Base-by-base conservation (phyloP, 495 filamentous ascomycete genomes). In the Amphirosellinia nigrospora region DNA sequence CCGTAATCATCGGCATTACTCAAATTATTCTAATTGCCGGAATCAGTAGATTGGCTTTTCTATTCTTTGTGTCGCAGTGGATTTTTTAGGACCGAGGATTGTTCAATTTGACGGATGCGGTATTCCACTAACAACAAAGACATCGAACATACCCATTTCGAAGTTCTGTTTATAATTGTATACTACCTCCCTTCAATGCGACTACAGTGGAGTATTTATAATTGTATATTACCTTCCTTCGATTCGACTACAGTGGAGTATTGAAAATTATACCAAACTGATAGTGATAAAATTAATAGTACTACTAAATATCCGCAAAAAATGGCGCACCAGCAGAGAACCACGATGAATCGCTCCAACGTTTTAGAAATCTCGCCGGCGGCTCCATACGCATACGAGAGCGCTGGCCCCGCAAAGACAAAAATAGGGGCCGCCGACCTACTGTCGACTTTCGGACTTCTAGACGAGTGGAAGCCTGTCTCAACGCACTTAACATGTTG, bases 341-440 rank as follows among this genome's bases (percentile, higher is more conserved):
- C 30, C 9, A 28, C 19, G 6, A 32, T 67, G 52, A 43, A 13
- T n/a, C 65, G 52, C 15, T 59, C 53, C 1, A 60, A 60, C 15
- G 30, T 68, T 11, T 28, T 68, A 30, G 41, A 56, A 13, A 10
- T 32, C n/a, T n/a, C 4, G 0, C 19, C 53, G 0, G 48, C 1
- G 41, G 66, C 1, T 0, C 26, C 32, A 39, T 60, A 34, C 1
- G 5, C 7, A 28, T 68, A 43, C 1, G 21, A 23, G 41, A 68
- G 0, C 39, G 66, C 36, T 68, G 66, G 66, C 43, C 55, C 8
- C 66, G 66, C 30, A 60, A 50, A 10, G 30, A 46, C 32, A 30
- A 38, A 15, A 16, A 34, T 19, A 59, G 21, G 52, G 64, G 64
- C 52, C 64, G 6, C 64, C 64, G 38, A 53, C 4, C 39, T 67